phyloP scores from a whole-genome alignment of 805 yeast genomes.

The Candida golubevii region DNA sequence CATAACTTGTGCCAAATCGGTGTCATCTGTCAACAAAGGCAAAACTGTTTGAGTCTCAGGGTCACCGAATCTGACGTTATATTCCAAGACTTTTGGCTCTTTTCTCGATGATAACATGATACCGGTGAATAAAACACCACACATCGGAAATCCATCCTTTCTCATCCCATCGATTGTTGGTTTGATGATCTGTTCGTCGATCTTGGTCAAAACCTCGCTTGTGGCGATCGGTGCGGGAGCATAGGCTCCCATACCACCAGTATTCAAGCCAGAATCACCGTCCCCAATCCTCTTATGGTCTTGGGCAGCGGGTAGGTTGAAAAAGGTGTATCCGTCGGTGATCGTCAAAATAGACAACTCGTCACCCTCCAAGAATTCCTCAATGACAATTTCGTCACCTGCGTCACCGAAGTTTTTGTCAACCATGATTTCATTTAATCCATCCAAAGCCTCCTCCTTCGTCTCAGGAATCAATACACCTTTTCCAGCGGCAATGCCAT shows the following conservation, averaged over 20 bases:
- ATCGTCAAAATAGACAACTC: conserved; percentile 90
- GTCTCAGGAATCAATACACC: conserved; percentile 91
- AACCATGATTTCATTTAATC: conserved; percentile 85
- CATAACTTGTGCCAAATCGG: conserved; percentile 92
- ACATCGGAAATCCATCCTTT: conserved; percentile 90
- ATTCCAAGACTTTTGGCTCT: conserved; percentile 94
- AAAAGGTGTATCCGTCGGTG: conserved; percentile 88
- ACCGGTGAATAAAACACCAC: conserved; percentile 94
- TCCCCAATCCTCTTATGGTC: conserved; percentile 96
- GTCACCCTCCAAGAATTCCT: conserved; percentile 94
- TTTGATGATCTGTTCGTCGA: conserved; percentile 70
- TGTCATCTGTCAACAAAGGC: conserved; percentile 73
- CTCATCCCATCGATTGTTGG: conserved; percentile 97
- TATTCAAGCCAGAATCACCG: conserved; percentile 89
- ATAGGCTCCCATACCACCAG: conserved; percentile 99
- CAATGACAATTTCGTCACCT: conserved; percentile 89
- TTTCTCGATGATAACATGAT: conserved; percentile 73
- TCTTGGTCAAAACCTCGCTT: conserved; percentile 60
- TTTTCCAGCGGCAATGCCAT: conserved; percentile 98
- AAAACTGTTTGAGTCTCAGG: conserved; percentile 98
- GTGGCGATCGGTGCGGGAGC: conserved; percentile 98
- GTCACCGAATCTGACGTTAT: conserved; percentile 97
- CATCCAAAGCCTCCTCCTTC: conserved; percentile 79
- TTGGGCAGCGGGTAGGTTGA: conserved; percentile 94
- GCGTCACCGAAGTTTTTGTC: conserved; percentile 87